phyloP scores from a whole-genome alignment of 2,329 filamentous ascomycete genomes.

The Calonectria hawksworthii region DNA sequence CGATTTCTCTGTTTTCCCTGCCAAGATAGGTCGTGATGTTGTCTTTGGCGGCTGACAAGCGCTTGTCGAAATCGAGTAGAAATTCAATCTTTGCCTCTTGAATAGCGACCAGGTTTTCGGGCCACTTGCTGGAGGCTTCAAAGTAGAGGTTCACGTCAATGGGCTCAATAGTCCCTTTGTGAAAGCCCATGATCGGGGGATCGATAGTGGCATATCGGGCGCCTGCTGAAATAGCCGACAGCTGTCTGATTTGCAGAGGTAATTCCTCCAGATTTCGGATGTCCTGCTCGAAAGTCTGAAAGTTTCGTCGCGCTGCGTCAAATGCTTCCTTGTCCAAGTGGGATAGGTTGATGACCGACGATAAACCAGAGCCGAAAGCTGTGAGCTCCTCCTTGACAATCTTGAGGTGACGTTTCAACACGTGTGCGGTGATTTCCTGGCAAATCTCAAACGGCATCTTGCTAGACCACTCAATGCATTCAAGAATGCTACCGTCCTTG shows the following conservation, averaged over 20 bases:
- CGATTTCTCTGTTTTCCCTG: conserved; percentile 80
- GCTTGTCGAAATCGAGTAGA: conserved; percentile 79
- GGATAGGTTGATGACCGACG: conserved; percentile 61
- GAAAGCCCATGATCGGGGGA: conserved; percentile 56
- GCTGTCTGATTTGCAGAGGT: conserved; percentile 86
- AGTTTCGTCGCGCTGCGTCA: conserved; percentile 77
- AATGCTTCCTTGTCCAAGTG: conserved; percentile 71
- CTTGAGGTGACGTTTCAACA: conserved; percentile 78
- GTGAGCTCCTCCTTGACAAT: conserved; percentile 66
- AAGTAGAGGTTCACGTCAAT: conserved; percentile 91
- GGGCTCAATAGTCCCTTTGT: conserved; percentile 63
- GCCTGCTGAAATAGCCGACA: conserved; percentile 79
- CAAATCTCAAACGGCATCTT: conserved; percentile 75
- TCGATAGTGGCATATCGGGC: conserved; percentile 80
- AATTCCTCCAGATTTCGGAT: conserved; percentile 85
- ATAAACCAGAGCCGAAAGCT: conserved; percentile 65
- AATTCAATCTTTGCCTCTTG: conserved; percentile 96
- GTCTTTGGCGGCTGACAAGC: conserved; percentile 74
- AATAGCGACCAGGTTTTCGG: conserved; percentile 90
- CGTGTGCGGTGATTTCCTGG: conserved; percentile 83
- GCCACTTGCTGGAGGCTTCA: conserved; percentile 94
- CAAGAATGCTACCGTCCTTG: conserved; percentile 93
- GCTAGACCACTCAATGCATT: conserved; percentile 89
- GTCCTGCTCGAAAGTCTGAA: conserved; percentile 80
- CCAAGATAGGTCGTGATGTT: conserved; percentile 79